Percentiles rank a stretch among this genome's conserved stretches.
Conservation (phyloP, 1,139 yeast species). For the Taphrina wiesneri region DNA sequence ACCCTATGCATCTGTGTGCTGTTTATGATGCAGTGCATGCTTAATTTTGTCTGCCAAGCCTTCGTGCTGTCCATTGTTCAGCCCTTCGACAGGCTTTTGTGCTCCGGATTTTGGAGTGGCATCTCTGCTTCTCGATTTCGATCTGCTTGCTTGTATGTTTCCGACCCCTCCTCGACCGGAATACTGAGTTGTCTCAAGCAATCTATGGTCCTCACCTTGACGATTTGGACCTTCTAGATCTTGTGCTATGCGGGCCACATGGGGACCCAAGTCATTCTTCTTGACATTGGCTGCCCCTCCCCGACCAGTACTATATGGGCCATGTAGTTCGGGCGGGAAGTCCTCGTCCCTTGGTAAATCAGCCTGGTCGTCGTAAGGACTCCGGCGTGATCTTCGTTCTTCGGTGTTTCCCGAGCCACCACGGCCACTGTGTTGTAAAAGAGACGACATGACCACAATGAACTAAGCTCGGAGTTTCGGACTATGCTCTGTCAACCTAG, state of each 20-base stretch:
- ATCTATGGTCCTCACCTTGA: conserved; percentile 5
- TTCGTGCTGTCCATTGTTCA: not conserved
- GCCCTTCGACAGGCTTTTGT: not conserved
- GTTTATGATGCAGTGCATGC: conserved; percentile 4
- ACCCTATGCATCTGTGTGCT: not conserved
- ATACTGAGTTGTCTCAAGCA: conserved; percentile 10
- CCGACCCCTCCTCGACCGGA: conserved; percentile 18
- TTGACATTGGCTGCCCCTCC: conserved; percentile 23
- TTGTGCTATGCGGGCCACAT: conserved; percentile 26
- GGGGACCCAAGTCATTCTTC: conserved; percentile 16
- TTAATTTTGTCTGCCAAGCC: conserved; percentile 15
- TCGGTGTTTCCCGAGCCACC: conserved; percentile 15
- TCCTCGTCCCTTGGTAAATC: not conserved
- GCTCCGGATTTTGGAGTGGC: conserved; percentile 10
- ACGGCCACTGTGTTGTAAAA: conserved; percentile 11
- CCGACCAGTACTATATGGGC: conserved; percentile 17
- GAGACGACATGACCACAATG: not conserved
- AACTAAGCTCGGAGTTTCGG: too few species aligned
- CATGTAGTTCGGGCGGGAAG: conserved; percentile 16
- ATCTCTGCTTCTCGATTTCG: not conserved
- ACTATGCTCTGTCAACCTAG: too few species aligned
- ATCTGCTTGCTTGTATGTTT: conserved; percentile 4
- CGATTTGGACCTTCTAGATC: conserved; percentile 15
- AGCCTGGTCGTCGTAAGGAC: not conserved
- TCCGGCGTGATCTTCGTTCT: not conserved